These are phyloP conservation scores for Arthrobotrys conoides DNA, from an alignment of 2,329 filamentous ascomycete genomes.

Conservation along the genomic window DNA sequence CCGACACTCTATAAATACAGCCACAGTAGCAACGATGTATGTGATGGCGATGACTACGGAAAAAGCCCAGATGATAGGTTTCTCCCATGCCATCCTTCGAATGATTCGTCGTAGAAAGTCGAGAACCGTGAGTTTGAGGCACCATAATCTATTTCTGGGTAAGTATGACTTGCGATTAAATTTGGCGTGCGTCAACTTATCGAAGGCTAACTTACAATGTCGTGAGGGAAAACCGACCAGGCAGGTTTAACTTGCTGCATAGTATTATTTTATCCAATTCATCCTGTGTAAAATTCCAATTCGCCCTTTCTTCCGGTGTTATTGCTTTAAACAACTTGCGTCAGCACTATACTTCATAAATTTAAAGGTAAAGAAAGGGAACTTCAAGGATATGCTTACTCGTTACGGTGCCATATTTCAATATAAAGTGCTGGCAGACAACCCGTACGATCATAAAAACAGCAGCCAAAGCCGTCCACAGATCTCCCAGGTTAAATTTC, in stretches of 20 bases:
- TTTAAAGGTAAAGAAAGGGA: not conserved
- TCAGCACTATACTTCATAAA: not conserved
- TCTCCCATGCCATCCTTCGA: conserved; percentile 51
- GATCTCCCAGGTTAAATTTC: conserved; percentile 43
- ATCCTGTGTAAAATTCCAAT: conserved; percentile 40
- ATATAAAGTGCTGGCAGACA: conserved; percentile 41
- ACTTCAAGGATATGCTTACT: conserved; percentile 30
- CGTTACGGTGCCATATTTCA: conserved; percentile 48
- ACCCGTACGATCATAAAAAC: conserved; percentile 51
- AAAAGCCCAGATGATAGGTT: conserved; percentile 40
- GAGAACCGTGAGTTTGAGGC: conserved; percentile 42
- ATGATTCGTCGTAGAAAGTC: conserved; percentile 50
- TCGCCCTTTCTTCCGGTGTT: conserved; percentile 37
- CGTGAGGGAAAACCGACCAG: conserved; percentile 34
- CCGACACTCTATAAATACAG: conserved; percentile 47
- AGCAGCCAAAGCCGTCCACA: conserved; percentile 44
- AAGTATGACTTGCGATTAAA: conserved; percentile 6
- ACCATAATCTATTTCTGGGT: conserved; percentile 37
- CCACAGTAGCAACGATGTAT: conserved; percentile 30
- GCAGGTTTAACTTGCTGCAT: conserved; percentile 45
- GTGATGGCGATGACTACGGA: conserved; percentile 31
- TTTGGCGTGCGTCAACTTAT: not conserved
- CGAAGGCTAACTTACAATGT: conserved; percentile 16
- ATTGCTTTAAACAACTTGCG: conserved; percentile 18
- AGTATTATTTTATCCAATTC: conserved; percentile 35